Base-by-base conservation (phyloP, 352 stramenopile genomes). In the Phytophthora fragariaefolia region DNA sequence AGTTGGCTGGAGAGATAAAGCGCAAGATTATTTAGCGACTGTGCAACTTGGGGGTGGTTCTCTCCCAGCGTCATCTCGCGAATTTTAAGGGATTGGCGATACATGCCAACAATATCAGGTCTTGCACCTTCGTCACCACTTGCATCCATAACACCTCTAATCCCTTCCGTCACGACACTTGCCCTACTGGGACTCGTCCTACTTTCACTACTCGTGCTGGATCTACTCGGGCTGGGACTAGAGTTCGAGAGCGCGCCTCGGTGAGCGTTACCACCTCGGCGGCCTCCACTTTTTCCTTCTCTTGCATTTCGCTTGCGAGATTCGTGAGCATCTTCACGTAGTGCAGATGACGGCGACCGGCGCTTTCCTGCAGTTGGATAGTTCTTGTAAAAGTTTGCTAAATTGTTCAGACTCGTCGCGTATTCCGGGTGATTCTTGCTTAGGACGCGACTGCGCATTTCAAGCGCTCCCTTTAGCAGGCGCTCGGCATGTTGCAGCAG, bases 381-480 rank as follows among this genome's bases (percentile, higher is more conserved):
- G 58, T 90, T 86, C 54, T 91, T 91, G 74, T 95, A 95, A 51
- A 95, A 95, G 49, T 95, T 95, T 32, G 83, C 87, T 17, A 95
- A 67, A 46, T 93, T 95, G 65, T 95, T 95, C 34, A 95, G 54
- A 58, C 84, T 93, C 9, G 87, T 91, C 10, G 87, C 87, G 58
- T 92, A 95, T 59, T 95, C 87, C 0, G 85, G 82, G 30, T 95
- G 87, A 18, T 80, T 82, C 24, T 89, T 83, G 32, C 85, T 87
- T 20, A 93, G 66, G 15, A 95, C 87, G 2, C 85, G 80, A 58
- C 78, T 81, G 15, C 87, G 84, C 78, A 95, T 92, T 27, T 80
- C 49, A 32, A 93, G 66, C 30, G 80, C 79, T 36, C 80, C 84
- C 58, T 92, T 89, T n/a, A 95, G 59, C 30, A 93, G 61, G 15